A percentile compares a stretch with the other conserved stretches of the same genome.
phyloP scores from a whole-genome alignment of 305 asterid genomes.

The Fraxinus xanthoxyloides region DNA sequence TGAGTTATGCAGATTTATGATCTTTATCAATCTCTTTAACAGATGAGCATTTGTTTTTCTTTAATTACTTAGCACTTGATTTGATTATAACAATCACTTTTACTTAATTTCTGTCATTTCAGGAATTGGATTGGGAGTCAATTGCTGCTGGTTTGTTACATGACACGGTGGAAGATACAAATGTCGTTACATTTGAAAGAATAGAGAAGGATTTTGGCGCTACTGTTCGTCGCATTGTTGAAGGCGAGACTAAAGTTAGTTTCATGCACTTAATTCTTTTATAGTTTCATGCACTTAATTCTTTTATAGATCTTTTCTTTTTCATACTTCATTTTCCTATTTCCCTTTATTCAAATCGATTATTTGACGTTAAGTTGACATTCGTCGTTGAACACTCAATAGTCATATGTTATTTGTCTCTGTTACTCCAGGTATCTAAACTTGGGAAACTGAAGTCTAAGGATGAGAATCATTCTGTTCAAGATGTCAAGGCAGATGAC shows the following conservation, averaged over 20 bases:
- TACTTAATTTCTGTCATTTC: conserved; percentile 21
- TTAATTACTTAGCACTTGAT: neutral
- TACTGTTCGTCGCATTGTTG: conserved; percentile 82
- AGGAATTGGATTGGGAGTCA: conserved; percentile 98
- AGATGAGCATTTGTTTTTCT: neutral
- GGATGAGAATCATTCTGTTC: conserved; percentile 73
- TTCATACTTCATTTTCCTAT: neutral
- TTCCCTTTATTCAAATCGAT: conserved; percentile 4
- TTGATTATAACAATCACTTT: neutral
- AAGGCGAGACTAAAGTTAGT: conserved; percentile 92
- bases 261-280: conserved; percentile 1
- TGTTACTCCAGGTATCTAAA: conserved; percentile 70
- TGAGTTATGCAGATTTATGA: conserved; percentile 35
- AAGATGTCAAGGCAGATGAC: conserved; percentile 96
- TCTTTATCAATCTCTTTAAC: neutral
- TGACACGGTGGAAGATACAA: conserved; percentile 94
- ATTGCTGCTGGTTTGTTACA: conserved; percentile 92
- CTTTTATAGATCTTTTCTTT: neutral
- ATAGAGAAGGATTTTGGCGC: conserved; percentile 79
- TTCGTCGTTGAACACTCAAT: conserved; percentile 18
- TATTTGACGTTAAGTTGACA: conserved; percentile 7
- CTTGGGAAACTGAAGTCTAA: conserved; percentile 85
- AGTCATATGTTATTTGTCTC: neutral
- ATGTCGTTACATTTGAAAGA: conserved; percentile 76
- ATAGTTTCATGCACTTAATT: conserved; percentile 12